A percentile compares a stretch with the other conserved stretches of the same genome.
These are phyloP conservation scores for Toxoplasma gondii DNA, from an alignment of 169 alveolate species.

Conservation along the genomic window DNA sequence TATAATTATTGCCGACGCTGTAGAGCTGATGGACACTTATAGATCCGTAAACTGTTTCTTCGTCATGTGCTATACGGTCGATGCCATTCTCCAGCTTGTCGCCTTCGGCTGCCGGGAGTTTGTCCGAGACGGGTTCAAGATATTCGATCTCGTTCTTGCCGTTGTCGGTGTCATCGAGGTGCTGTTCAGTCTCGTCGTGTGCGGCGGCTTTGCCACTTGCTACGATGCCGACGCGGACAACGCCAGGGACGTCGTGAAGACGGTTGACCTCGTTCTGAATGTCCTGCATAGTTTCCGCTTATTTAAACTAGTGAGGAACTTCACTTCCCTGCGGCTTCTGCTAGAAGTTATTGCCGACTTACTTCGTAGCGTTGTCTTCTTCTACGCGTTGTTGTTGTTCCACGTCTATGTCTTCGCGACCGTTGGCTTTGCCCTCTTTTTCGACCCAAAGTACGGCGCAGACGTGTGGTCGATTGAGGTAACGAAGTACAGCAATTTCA, in stretches of 20 bases:
- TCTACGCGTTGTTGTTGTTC: constrained; percentile 49
- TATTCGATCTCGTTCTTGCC: neutral
- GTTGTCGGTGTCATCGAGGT: neutral
- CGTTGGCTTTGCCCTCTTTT: constrained; percentile 45
- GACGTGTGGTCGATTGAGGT: neutral
- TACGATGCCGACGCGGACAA: neutral
- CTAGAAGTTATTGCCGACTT: constrained; percentile 53
- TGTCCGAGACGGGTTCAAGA: constrained; percentile 28
- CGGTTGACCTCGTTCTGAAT: neutral
- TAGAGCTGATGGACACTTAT: neutral
- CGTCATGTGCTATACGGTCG: neutral
- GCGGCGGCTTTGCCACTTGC: neutral
- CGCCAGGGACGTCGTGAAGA: neutral
- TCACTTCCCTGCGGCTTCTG: constrained; percentile 44
- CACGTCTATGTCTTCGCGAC: constrained; percentile 40
- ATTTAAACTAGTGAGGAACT: constrained; percentile 52
- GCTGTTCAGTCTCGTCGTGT: neutral
- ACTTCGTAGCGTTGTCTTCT: constrained; percentile 42
- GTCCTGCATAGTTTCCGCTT: constrained; percentile 53
- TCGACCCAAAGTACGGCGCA: constrained; percentile 58
- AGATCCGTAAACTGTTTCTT: neutral
- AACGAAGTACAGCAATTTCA: constrained; percentile 57
- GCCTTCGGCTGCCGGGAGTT: constrained; percentile 16
- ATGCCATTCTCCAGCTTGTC: neutral
- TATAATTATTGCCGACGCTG: neutral